Evolutionary conservation across 1,284 basidiomycete genomes (phyloP).

Genomic region (Cryptococcus sp.): DNA sequence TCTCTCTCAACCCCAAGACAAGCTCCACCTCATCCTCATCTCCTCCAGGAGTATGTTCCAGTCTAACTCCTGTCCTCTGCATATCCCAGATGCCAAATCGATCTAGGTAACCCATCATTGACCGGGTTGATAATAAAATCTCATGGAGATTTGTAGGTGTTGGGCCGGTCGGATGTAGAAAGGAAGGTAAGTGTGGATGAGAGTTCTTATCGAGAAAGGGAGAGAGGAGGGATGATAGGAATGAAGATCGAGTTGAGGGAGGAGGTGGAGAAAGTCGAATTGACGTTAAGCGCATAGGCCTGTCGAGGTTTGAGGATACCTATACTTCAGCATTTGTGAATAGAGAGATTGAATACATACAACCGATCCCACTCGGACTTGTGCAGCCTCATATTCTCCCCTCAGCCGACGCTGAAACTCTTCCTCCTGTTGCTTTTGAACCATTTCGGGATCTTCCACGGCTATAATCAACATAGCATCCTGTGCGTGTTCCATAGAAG

Average conservation of each 20-base stretch:
- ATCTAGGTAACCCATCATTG: conserved; percentile 61
- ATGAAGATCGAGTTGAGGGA: conserved; percentile 65
- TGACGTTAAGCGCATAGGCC: conserved; percentile 61
- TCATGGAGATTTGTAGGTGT: conserved; percentile 56
- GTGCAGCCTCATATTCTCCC: conserved; percentile 72
- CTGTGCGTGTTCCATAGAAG: background rate
- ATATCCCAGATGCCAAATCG: conserved; percentile 74
- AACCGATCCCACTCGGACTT: conserved; percentile 63
- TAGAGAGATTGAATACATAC: conserved; percentile 50
- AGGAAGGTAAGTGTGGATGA: conserved; percentile 19
- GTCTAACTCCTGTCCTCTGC: conserved; percentile 53
- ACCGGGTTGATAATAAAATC: conserved; percentile 63
- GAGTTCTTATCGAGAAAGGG: conserved; percentile 55
- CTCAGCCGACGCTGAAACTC: conserved; percentile 62
- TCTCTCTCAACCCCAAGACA: conserved; percentile 71
- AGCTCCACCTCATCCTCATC: conserved; percentile 74
- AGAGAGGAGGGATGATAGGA: conserved; percentile 70
- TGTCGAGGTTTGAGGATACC: conserved; percentile 63
- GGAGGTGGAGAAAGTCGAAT: conserved; percentile 75
- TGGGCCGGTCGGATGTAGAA: conserved; percentile 39
- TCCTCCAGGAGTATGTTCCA: conserved; percentile 65
- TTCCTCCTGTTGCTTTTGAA: conserved; percentile 64
- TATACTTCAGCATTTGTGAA: conserved; percentile 36
- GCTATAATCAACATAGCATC: background rate
- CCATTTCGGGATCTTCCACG: conserved; percentile 50